These are phyloP conservation scores for Umbelopsis sp. DNA, from an alignment of 192 early-diverging fungal species.

Conservation along the genomic window DNA sequence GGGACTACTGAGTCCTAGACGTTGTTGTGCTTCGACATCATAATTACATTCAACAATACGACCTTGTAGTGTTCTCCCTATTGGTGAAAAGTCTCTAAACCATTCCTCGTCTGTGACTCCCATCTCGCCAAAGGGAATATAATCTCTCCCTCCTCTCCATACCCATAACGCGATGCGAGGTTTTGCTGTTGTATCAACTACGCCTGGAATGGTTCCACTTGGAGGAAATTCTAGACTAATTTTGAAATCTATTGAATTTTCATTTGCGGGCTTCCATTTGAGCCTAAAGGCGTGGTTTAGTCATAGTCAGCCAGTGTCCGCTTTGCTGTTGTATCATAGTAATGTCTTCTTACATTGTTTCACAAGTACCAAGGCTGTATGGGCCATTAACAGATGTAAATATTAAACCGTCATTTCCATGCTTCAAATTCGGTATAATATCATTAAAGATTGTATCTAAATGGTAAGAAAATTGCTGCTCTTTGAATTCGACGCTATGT, in stretches of 20 bases:
- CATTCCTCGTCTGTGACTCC: slow-evolving; percentile 59
- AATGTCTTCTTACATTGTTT: slow-evolving; percentile 57
- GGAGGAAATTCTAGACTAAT: slow-evolving; percentile 41
- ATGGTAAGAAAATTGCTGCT: slow-evolving; percentile 67
- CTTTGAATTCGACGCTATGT: slow-evolving; percentile 65
- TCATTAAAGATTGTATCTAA: slow-evolving; percentile 55
- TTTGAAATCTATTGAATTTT: slow-evolving; percentile 81
- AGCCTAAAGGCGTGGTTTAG: slow-evolving; percentile 49
- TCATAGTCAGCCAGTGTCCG: not conserved
- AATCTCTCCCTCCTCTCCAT: slow-evolving; percentile 47
- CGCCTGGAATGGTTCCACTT: slow-evolving; percentile 27
- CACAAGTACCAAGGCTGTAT: slow-evolving; percentile 68
- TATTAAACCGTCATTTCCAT: slow-evolving; percentile 76
- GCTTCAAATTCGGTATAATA: slow-evolving; percentile 61
- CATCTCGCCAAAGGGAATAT: slow-evolving; percentile 52
- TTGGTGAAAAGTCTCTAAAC: slow-evolving; percentile 40
- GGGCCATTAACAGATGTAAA: slow-evolving; percentile 66
- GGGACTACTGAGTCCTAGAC: slow-evolving; percentile 27
- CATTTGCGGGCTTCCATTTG: slow-evolving; percentile 86
- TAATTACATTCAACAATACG: slow-evolving; percentile 67
- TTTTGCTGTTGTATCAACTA: slow-evolving; percentile 21
- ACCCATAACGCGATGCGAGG: slow-evolving; percentile 52
- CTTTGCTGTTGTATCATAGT: not conserved
- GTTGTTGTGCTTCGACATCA: slow-evolving; percentile 46
- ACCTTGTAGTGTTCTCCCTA: slow-evolving; percentile 44